A percentile compares a stretch with the other conserved stretches of the same genome.
phyloP scores from a whole-genome alignment of 164 flowering plant species.

The Tinospora cordifolia region DNA sequence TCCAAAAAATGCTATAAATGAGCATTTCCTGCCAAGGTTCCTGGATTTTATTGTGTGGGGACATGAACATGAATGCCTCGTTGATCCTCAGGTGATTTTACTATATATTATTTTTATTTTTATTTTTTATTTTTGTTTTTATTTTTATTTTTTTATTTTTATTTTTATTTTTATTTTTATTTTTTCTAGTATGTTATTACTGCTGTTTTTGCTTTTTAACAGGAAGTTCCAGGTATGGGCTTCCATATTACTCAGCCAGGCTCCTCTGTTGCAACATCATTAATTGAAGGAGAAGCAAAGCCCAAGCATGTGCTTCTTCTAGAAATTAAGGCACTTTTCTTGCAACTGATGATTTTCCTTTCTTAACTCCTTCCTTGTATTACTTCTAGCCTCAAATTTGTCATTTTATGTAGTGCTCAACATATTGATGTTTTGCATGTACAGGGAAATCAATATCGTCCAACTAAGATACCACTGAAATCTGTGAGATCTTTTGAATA shows the following conservation, averaged over 20 bases:
- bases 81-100: constrained; percentile 79
- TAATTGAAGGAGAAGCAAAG: constrained; percentile 97
- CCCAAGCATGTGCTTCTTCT: constrained; percentile 93
- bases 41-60: constrained; percentile 98
- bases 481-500: constrained; percentile 94
- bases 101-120: constrained; percentile 8
- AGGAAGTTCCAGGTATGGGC: constrained; percentile 99
- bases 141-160: too few species aligned
- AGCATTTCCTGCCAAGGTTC: constrained; percentile 91
- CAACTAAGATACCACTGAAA: constrained; percentile 83
- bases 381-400: not conserved
- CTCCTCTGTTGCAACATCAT: constrained; percentile 94
- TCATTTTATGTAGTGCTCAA: not conserved
- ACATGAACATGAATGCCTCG: constrained; percentile 96
- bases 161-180: not conserved
- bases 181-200: constrained; percentile 15
- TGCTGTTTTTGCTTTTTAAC: constrained; percentile 18
- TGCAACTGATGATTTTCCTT: not conserved
- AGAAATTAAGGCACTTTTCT: constrained; percentile 75
- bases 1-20: constrained; percentile 97
- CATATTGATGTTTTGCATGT: constrained; percentile 11
- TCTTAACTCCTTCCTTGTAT: not conserved
- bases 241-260: constrained; percentile 99
- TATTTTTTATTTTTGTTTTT: not conserved
- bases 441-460: constrained; percentile 95